Percentiles rank a stretch among this genome's conserved stretches.
Conservation (phyloP, 1,284 basidiomycete species). For the Sanguinoderma infundibulare region DNA sequence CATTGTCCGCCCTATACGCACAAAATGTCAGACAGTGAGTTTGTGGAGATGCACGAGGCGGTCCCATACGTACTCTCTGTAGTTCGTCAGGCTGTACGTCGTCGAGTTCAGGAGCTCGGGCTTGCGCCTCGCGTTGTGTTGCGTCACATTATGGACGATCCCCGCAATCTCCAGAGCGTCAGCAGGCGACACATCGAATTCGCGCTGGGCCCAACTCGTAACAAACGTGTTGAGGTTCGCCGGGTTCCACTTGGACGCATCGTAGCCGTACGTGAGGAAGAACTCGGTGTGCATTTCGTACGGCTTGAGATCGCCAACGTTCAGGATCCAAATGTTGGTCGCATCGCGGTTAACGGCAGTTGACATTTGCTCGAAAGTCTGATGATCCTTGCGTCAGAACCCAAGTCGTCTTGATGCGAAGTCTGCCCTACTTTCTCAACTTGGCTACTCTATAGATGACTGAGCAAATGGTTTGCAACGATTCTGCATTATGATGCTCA, state of each 20-base stretch:
- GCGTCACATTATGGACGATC: conserved; percentile 63
- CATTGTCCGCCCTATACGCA: conserved; percentile 54
- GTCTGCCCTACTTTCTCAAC: conserved; percentile 37
- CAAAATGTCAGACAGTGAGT: neutral
- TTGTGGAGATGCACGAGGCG: conserved; percentile 2
- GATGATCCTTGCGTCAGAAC: neutral
- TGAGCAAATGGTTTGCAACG: too few relatives aligned
- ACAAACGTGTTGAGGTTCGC: conserved; percentile 60
- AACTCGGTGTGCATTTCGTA: conserved; percentile 75
- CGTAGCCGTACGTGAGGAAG: conserved; percentile 68
- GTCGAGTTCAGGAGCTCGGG: conserved; percentile 69
- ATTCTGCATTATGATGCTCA: conserved; percentile 27
- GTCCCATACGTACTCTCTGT: conserved; percentile 60
- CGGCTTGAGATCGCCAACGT: conserved; percentile 75
- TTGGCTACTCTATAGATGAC: conserved; percentile 27
- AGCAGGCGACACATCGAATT: conserved; percentile 54
- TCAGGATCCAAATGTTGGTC: conserved; percentile 60
- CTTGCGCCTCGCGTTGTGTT: conserved; percentile 66
- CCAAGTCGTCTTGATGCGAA: neutral
- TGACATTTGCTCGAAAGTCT: conserved; percentile 67
- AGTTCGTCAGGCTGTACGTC: conserved; percentile 65
- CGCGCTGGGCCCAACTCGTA: conserved; percentile 62
- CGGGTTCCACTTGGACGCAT: conserved; percentile 55
- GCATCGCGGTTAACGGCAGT: conserved; percentile 62
- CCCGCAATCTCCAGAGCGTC: conserved; percentile 48